phyloP scores from a whole-genome alignment of 495 filamentous ascomycete species.

The Aspergillus egyptiacus region DNA sequence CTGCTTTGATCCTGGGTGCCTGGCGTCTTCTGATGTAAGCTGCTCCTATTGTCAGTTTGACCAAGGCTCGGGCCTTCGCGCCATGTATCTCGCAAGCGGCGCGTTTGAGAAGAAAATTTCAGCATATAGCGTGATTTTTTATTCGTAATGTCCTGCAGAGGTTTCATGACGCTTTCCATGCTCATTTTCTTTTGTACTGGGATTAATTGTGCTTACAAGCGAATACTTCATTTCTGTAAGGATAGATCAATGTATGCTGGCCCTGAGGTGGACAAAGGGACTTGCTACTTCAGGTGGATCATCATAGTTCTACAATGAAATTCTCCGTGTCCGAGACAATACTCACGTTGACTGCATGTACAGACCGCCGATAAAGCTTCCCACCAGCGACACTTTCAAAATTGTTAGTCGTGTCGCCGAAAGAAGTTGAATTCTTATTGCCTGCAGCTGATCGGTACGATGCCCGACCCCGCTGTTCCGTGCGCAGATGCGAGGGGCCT shows the following conservation, averaged over 20 bases:
- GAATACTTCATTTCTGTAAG: not conserved
- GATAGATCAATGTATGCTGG: too few species aligned
- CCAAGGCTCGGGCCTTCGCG: not conserved
- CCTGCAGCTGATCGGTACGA: constrained; percentile 20
- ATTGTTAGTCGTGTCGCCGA: constrained; percentile 24
- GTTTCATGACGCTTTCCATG: not conserved
- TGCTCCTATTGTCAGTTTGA: not conserved
- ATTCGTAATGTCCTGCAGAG: not conserved
- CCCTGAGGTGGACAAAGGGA: too few species aligned
- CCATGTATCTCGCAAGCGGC: not conserved
- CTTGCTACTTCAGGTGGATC: not conserved
- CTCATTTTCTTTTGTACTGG: constrained; percentile 2
- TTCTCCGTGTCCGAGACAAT: constrained; percentile 30
- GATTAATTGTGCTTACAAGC: not conserved
- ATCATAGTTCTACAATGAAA: not conserved
- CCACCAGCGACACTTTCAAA: constrained; percentile 27
- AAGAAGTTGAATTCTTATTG: constrained; percentile 21
- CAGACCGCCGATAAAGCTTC: constrained; percentile 42
- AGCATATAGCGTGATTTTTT: not conserved
- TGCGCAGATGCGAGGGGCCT: constrained; percentile 24
- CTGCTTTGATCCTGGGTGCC: constrained; percentile 89
- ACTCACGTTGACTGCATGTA: constrained; percentile 47
- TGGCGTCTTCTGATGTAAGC: constrained; percentile 76
- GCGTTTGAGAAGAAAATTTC: not conserved
- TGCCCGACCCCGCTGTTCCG: constrained; percentile 27